Evolutionary conservation across 1,284 basidiomycete species (phyloP), one percentile per base, ranked within the genome.

Genomic region (Apiotrichum domesticum): DNA sequence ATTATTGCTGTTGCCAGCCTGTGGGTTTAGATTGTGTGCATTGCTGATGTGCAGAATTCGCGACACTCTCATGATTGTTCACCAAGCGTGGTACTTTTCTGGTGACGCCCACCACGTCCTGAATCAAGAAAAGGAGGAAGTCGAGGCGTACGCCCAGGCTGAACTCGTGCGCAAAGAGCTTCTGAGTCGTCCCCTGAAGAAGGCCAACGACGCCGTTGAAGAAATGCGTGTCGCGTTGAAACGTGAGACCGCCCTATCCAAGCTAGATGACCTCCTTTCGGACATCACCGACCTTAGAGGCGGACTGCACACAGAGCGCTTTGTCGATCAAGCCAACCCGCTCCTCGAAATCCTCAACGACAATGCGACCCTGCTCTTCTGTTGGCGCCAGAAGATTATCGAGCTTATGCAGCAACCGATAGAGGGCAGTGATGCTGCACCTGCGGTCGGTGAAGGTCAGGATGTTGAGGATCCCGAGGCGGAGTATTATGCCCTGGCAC

Each of bases 401-500:
- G 59, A 67, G 35, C 56, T 71, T 6, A 56, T 77, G 3, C 55
- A 63, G 8, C 54, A 63, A 2, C 65, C 69, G 2, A 57, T 77
- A 13, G 73, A 74, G 10, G 58, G 65, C 1, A 63, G 65, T n/a
- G 57, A 55, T 1, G 59, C 52, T 2, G 62, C 63, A 0, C 54
- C 48, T 1, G 56, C 53, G 4, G 63, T 55, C 6, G 67, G 58
- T 1, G 42, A 68, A 15, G 65, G 63, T 1, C 55, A 56, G 15
- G 64, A 70, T 6, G 65, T 70, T 2, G 65, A 68, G 52, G 58
- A 72, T 50, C 69, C 72, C 1, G 73, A 73, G 13, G 59, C 65
- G n/a, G 75, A 77, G 52, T 67, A 70, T 48, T 77, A 75, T 52
- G 71, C 71, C 3, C 59, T 70, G 43, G 70, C 68, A 1, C 56